A percentile compares a stretch with the other conserved stretches of the same genome.
Evolutionary conservation across 116 monocot genomes (phyloP).

Genomic region (Iris pallida): DNA sequence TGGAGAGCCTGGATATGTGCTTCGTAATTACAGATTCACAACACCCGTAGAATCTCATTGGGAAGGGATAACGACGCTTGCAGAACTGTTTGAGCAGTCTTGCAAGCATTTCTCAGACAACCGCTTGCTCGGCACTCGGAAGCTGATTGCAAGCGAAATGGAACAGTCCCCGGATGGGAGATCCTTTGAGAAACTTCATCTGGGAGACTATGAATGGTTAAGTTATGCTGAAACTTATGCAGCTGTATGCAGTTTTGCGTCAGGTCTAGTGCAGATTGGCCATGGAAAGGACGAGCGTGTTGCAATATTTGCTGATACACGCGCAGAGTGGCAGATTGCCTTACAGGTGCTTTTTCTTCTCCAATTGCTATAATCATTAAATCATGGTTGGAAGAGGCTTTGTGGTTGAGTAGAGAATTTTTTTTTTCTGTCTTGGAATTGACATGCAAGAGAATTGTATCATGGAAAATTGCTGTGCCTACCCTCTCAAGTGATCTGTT

Average conservation of each 20-base stretch:
- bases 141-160: conserved; percentile 54
- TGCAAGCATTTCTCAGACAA: conserved; percentile 45
- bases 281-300: conserved; percentile 54
- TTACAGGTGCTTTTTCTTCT: conserved; percentile 49
- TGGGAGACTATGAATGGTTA: conserved; percentile 73
- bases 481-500: background rate
- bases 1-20: conserved; percentile 67
- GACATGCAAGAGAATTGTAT: background rate
- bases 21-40: conserved; percentile 49
- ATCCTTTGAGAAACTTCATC: conserved; percentile 79
- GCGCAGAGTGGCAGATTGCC: conserved; percentile 76
- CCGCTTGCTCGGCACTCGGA: conserved; percentile 57
- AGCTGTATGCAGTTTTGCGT: conserved; percentile 56
- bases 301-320: conserved; percentile 88
- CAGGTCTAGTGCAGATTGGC: conserved; percentile 64
- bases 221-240: conserved; percentile 53
- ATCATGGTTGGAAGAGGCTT: background rate
- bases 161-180: conserved; percentile 53
- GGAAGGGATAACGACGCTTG: conserved; percentile 68
- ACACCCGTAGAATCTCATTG: conserved; percentile 43
- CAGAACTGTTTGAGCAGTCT: conserved; percentile 66
- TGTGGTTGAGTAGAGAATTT: background rate
- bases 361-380: background rate
- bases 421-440: background rate
- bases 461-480: background rate